A percentile compares a stretch with the other conserved stretches of the same genome.
Conservation (phyloP, 352 stramenopile species). For the Pythium biforme region DNA sequence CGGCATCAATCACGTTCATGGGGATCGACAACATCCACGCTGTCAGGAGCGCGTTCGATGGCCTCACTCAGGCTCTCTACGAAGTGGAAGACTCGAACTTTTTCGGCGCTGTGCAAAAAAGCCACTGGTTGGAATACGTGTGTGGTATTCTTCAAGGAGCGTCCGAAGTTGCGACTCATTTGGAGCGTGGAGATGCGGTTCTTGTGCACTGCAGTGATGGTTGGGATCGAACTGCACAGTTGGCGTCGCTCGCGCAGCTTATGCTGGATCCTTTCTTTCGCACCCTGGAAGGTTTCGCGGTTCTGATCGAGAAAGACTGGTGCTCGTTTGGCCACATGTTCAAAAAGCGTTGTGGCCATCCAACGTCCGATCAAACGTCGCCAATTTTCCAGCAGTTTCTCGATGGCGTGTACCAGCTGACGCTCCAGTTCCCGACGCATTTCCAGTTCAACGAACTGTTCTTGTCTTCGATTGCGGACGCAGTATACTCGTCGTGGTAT, state of each 20-base stretch:
- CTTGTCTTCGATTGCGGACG: slow-evolving; percentile 93
- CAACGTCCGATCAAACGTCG: slow-evolving; percentile 92
- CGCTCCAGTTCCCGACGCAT: slow-evolving; percentile 94
- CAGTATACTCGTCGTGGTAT: slow-evolving; percentile 96
- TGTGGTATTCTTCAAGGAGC: slow-evolving; percentile 75
- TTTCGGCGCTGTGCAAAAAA: slow-evolving; percentile 83
- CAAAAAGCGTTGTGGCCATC: slow-evolving; percentile 69
- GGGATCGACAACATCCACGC: slow-evolving; percentile 89
- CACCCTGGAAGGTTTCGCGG: slow-evolving; percentile 73
- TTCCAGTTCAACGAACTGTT: slow-evolving; percentile 98
- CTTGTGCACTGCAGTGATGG: slow-evolving; percentile 86
- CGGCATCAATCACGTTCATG: slow-evolving; percentile 83
- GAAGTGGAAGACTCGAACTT: slow-evolving; percentile 87
- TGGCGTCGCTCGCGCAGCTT: slow-evolving; percentile 73
- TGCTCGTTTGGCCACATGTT: slow-evolving; percentile 90
- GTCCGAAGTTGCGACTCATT: slow-evolving; percentile 66
- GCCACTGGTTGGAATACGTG: slow-evolving; percentile 81
- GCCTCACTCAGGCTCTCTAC: slow-evolving; percentile 70
- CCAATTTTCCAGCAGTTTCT: slow-evolving; percentile 99
- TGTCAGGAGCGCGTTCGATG: slow-evolving; percentile 69
- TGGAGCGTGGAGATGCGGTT: slow-evolving; percentile 74
- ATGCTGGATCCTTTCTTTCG: slow-evolving; percentile 85
- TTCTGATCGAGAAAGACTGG: slow-evolving; percentile 88
- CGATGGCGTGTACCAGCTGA: slow-evolving; percentile 97
- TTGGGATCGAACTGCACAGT: slow-evolving; percentile 81